These are phyloP conservation scores for Haplosporangium gracile DNA, from an alignment of 192 early-diverging fungal species.

Conservation along the genomic window DNA sequence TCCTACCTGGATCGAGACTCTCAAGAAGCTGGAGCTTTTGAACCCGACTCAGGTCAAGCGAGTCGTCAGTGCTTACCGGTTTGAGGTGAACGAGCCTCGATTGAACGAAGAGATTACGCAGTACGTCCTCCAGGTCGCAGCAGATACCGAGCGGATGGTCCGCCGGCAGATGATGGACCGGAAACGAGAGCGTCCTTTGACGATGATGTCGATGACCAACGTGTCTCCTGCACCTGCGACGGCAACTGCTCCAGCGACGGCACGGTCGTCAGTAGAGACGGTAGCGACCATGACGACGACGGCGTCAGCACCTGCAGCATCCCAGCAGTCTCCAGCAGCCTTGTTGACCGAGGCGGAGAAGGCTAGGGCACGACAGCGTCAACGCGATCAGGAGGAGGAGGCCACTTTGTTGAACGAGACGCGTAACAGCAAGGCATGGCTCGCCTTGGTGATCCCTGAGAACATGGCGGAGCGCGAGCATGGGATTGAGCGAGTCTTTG, in stretches of 20 bases:
- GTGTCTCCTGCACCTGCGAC: neutral
- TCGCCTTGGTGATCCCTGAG: constrained; percentile 39
- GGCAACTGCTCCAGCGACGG: neutral
- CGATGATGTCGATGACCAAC: constrained; percentile 40
- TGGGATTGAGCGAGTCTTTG: constrained; percentile 51
- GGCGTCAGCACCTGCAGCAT: neutral
- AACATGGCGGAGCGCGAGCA: constrained; percentile 49
- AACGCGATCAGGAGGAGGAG: constrained; percentile 51
- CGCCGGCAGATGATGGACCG: constrained; percentile 54
- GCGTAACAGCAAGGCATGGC: constrained; percentile 40
- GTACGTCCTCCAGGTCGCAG: constrained; percentile 81
- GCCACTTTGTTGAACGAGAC: constrained; percentile 38
- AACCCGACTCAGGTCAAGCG: constrained; percentile 82
- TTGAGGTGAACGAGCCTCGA: constrained; percentile 87
- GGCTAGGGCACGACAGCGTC: constrained; percentile 42
- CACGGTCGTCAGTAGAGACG: constrained; percentile 5
- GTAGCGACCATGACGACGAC: constrained; percentile 1
- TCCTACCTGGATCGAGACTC: constrained; percentile 79
- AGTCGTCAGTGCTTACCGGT: constrained; percentile 83
- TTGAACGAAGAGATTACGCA: constrained; percentile 80
- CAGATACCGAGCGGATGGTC: constrained; percentile 71
- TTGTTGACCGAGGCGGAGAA: constrained; percentile 53
- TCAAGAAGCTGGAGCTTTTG: constrained; percentile 72
- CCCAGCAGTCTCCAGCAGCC: constrained; percentile 11
- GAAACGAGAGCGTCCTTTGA: constrained; percentile 52